Evolutionary conservation across 306 rosid species (phyloP), one percentile per base, ranked within the genome.

Genomic region (Pyrus pyrifolia): DNA sequence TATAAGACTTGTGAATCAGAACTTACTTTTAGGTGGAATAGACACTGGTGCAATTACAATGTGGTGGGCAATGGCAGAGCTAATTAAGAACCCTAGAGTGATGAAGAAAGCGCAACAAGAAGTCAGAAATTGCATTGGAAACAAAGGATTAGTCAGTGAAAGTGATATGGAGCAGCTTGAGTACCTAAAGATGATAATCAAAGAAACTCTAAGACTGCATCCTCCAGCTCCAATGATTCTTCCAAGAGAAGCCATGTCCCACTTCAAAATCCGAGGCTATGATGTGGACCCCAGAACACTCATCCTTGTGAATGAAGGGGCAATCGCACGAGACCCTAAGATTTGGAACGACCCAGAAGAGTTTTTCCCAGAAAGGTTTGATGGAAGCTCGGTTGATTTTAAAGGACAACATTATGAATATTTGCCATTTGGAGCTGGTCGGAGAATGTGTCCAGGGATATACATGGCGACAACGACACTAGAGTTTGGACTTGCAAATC

Each of bases 361-460:
- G 61, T 87, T 87, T 76, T 29, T 57, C 38, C 91, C 90, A 8
- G 86, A 87, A 70, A 81, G 91, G 72, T 90, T 87, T 59, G 4
- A 22, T 2, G 84, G 74, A 7, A 68, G 78, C 42, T 30, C 68
- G 0, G 40, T 82, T 5, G 88, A 89, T 67, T 83, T 30, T 23
- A 84, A 67, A 79, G 86, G 91, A 3, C 87, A 84, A 5, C 59
- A 86, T 25, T 82, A 64, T 11, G 86, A 86, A 79, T 40, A 68
- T 4, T 72, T 90, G 78, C 83, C 91, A 2, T 87, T 87, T 58
- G 95, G 95, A 19, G 72, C 75, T 5, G 90, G 90, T 1, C 62
- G 87, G 15, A 81, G 91, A 33, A 66, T 67, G 1, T 90, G 89
- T 46, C 91, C 90, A 0, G 89, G 80, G 5, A 30, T 83, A 1